Percentiles rank a stretch among this genome's conserved stretches.
phyloP scores from a whole-genome alignment of 768 basidiomycete species.

The Suillus variegatus region DNA sequence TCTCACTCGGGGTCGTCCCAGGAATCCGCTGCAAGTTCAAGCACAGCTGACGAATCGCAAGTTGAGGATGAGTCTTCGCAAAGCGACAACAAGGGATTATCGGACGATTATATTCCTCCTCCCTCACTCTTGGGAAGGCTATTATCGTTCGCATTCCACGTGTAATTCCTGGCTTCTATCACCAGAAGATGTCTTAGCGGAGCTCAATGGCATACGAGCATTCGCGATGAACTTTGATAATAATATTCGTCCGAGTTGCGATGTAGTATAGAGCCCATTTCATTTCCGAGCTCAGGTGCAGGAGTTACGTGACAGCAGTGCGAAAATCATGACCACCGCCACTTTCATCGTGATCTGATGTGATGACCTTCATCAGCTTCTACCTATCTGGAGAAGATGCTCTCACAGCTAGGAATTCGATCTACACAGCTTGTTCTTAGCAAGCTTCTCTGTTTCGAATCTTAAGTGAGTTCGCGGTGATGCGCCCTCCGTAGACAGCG shows the following conservation, averaged over 20 bases:
- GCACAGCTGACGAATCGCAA: not conserved
- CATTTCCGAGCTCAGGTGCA: not conserved
- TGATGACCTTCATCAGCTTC: not conserved
- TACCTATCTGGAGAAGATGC: not conserved
- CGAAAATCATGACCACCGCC: not conserved
- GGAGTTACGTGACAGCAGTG: not conserved
- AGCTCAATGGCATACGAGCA: not conserved
- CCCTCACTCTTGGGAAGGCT: not conserved
- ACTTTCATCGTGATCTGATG: not conserved
- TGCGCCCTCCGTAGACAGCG: not conserved
- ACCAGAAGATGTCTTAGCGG: not conserved
- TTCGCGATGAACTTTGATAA: not conserved
- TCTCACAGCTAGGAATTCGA: not conserved
- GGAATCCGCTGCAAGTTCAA: not conserved
- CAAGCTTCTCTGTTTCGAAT: slow-evolving; percentile 1
- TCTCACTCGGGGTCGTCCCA: not conserved
- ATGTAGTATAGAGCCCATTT: not conserved
- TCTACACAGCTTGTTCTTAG: not conserved
- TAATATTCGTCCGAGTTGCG: not conserved
- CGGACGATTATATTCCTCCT: not conserved
- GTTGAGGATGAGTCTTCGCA: not conserved
- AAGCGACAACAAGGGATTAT: not conserved
- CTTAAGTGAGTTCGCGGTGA: not conserved
- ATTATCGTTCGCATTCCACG: not conserved
- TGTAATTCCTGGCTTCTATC: no score